A percentile compares a stretch with the other conserved stretches of the same genome.
Conservation (phyloP, 2,329 filamentous ascomycete species). For the Nothophoma quercina region DNA sequence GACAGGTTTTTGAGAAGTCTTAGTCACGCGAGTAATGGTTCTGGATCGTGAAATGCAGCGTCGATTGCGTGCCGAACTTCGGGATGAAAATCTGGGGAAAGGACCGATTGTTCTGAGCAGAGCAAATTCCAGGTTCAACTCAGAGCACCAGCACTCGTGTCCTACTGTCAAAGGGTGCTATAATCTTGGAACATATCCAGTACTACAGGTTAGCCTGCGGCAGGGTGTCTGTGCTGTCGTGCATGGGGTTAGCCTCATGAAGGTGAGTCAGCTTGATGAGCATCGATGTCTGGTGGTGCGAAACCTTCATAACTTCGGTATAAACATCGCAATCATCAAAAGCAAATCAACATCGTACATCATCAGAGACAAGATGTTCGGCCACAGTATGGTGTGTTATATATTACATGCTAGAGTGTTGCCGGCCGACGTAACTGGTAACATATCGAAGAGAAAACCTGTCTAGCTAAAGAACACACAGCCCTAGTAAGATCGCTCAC, state of each 20-base stretch:
- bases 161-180: background rate
- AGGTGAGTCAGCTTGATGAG: background rate
- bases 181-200: background rate
- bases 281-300: background rate
- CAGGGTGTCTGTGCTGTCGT: background rate
- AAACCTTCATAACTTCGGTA: background rate
- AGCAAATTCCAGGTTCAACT: background rate
- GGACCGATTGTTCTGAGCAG: conserved; percentile 2
- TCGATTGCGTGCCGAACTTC: conserved; percentile 12
- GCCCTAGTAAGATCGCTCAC: conserved; percentile 29
- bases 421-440: conserved; percentile 37
- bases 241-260: background rate
- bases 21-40: background rate
- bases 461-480: conserved; percentile 33
- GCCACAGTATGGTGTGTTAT: conserved; percentile 30
- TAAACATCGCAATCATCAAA: background rate
- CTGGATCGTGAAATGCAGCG: background rate
- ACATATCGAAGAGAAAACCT: conserved; percentile 40
- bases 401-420: conserved; percentile 37
- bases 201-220: background rate
- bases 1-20: background rate
- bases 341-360: background rate
- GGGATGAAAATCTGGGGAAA: conserved; percentile 14
- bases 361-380: background rate
- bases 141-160: background rate